Percentiles rank a stretch among this genome's conserved stretches.
These are phyloP conservation scores for Penicillium sp. DNA, from an alignment of 2,329 filamentous ascomycete genomes.

Conservation along the genomic window DNA sequence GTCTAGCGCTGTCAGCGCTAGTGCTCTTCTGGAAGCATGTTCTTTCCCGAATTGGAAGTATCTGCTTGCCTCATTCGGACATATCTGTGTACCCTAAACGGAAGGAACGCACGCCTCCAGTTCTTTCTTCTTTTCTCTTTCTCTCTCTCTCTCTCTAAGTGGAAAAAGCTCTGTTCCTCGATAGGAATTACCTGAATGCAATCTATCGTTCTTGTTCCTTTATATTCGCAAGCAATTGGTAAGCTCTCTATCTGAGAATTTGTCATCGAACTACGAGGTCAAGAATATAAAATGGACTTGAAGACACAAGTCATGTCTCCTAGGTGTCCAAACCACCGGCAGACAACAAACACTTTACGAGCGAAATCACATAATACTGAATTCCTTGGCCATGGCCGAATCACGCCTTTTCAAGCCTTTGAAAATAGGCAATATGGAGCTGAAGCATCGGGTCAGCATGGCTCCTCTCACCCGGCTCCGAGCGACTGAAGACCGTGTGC, in stretches of 20 bases:
- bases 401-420: slow-evolving; percentile 25
- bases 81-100: background rate
- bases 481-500: slow-evolving; percentile 43
- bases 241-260: background rate
- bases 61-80: background rate
- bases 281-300: background rate
- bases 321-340: background rate
- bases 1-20: background rate
- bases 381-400: background rate
- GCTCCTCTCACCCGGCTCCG: slow-evolving; percentile 54
- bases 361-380: background rate
- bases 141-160: too few species aligned
- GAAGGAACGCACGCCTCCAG: background rate
- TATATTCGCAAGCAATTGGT: background rate
- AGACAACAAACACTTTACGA: background rate
- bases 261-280: background rate
- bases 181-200: slow-evolving; percentile 4
- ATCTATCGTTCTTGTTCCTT: too few species aligned
- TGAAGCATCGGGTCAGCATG: slow-evolving; percentile 47
- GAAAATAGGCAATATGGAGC: slow-evolving; percentile 30
- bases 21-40: background rate
- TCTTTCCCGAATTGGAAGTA: background rate
- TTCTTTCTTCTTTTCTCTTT: background rate
- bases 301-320: background rate
- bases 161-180: slow-evolving; percentile 1